Conservation (phyloP, 768 basidiomycete genomes). For the Psilocybe subaeruginosa region DNA sequence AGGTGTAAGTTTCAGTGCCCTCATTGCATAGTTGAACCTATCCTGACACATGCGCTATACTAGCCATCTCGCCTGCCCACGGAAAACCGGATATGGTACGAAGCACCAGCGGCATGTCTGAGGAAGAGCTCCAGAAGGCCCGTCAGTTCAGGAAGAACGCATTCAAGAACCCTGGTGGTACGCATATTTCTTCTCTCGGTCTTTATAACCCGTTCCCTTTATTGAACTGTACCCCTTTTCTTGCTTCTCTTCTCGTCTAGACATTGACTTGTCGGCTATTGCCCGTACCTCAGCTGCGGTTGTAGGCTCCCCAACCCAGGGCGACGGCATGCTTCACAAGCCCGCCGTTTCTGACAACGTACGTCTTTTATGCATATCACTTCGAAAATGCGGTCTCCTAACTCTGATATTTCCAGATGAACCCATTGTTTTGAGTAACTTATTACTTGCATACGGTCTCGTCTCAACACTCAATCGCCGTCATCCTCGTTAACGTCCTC, state of each 20-base stretch:
- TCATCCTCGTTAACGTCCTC: no score
- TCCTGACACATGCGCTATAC: neutral
- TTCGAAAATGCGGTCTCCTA: neutral
- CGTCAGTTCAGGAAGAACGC: constrained; percentile 73
- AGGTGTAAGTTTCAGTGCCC: constrained; percentile 9
- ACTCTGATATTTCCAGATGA: neutral
- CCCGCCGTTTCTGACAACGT: constrained; percentile 5
- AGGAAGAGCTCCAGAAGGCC: constrained; percentile 70
- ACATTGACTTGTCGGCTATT: constrained; percentile 72
- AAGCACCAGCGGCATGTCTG: constrained; percentile 48
- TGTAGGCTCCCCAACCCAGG: constrained; percentile 49
- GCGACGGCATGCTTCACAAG: neutral
- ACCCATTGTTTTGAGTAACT: constrained; percentile 14
- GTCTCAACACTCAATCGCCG: neutral
- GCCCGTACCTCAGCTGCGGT: constrained; percentile 82
- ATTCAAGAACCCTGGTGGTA: constrained; percentile 69
- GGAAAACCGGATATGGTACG: constrained; percentile 34
- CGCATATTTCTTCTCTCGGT: constrained; percentile 16
- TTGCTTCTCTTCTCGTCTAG: constrained; percentile 21
- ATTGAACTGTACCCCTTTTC: neutral
- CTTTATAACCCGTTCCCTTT: neutral
- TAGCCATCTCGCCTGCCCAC: constrained; percentile 27
- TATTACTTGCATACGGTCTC: neutral
- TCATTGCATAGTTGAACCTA: neutral
- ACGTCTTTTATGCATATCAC: neutral